Conservation (phyloP, 768 basidiomycete genomes). For the Termitomyces heimii region DNA sequence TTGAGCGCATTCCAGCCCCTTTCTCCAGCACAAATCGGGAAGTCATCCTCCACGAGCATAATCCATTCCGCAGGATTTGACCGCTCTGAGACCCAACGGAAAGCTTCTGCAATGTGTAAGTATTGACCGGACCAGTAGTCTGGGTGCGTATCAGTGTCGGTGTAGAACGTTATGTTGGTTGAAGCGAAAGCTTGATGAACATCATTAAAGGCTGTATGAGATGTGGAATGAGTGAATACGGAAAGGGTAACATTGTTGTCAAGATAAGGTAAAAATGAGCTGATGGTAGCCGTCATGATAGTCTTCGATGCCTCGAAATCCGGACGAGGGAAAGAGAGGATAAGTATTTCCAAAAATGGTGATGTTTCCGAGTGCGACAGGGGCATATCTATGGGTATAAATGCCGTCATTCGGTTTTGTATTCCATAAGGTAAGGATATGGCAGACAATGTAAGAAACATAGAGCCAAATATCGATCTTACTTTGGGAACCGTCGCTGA, state of each 20-base stretch:
- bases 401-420: background rate
- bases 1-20: slow-evolving; percentile 25
- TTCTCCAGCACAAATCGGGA: slow-evolving; percentile 32
- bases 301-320: slow-evolving; percentile 19
- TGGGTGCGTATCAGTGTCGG: slow-evolving; percentile 24
- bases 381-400: slow-evolving; percentile 11
- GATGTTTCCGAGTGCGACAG: slow-evolving; percentile 13
- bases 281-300: slow-evolving; percentile 22
- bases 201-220: slow-evolving; percentile 25
- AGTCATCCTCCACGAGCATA: slow-evolving; percentile 39
- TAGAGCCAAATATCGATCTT: slow-evolving; percentile 13
- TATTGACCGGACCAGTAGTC: slow-evolving; percentile 25
- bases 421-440: slow-evolving; percentile 11
- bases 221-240: slow-evolving; percentile 31
- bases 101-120: slow-evolving; percentile 35
- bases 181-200: slow-evolving; percentile 18
- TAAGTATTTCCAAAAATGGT: slow-evolving; percentile 32
- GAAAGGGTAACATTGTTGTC: slow-evolving; percentile 24
- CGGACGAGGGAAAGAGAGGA: slow-evolving; percentile 34
- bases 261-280: slow-evolving; percentile 29
- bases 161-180: slow-evolving; percentile 20
- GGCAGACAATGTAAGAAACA: slow-evolving; percentile 15
- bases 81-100: slow-evolving; percentile 25
- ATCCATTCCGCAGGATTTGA: slow-evolving; percentile 24
- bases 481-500: slow-evolving; percentile 2